Percentiles rank a stretch among this genome's conserved stretches.
Conservation (phyloP, 768 basidiomycete genomes). For the Leccinum uliginosum region DNA sequence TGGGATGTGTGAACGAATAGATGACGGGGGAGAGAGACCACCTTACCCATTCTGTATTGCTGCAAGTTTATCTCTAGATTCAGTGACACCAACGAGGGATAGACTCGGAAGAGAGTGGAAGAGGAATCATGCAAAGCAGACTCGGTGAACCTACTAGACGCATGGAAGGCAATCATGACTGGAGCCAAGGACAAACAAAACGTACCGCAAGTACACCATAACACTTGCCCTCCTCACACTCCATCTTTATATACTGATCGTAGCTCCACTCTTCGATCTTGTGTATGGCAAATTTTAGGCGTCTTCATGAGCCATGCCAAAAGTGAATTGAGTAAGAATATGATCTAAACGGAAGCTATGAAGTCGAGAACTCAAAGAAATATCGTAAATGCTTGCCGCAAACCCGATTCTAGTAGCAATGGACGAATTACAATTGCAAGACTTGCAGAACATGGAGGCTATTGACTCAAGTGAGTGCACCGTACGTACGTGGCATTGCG, state of each 20-base stretch:
- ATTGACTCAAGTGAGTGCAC: constrained; percentile 8
- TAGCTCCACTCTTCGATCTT: constrained; percentile 90
- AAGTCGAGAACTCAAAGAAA: not conserved
- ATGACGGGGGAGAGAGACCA: not conserved
- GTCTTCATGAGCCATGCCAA: constrained; percentile 97
- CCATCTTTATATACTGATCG: constrained; percentile 99
- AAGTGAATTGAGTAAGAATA: constrained; percentile 99
- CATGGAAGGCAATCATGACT: constrained; percentile 3
- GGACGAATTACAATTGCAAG: constrained; percentile 97
- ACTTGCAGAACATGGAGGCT: constrained; percentile 97
- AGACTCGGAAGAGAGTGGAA: constrained; percentile 82
- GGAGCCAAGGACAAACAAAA: constrained; percentile 8
- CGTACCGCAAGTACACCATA: constrained; percentile 93
- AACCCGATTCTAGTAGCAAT: constrained; percentile 97
- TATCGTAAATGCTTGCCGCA: constrained; percentile 51
- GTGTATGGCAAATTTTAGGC: constrained; percentile 74
- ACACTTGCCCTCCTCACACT: constrained; percentile 87
- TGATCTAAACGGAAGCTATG: constrained; percentile 53
- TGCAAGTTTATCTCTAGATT: constrained; percentile 89
- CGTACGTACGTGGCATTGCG: not conserved
- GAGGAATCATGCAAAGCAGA: constrained; percentile 90
- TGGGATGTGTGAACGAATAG: constrained; percentile 30
- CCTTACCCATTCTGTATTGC: constrained; percentile 94
- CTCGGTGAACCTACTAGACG: constrained; percentile 79
- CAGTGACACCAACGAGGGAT: constrained; percentile 78